Conservation (phyloP, 2,329 filamentous ascomycete species). For the Mariannaea sp. region DNA sequence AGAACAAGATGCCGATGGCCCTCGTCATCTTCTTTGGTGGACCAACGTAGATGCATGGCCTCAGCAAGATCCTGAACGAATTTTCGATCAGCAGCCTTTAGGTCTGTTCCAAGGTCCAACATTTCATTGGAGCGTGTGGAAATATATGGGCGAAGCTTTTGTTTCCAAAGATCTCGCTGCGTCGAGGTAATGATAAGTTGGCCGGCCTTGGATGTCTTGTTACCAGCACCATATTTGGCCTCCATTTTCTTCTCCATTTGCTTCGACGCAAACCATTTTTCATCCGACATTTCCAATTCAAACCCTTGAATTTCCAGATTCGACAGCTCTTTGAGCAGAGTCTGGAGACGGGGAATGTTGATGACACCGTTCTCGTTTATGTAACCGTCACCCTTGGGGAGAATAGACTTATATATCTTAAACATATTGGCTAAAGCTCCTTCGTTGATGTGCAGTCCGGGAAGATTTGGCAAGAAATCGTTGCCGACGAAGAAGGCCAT, state of each 20-base stretch:
- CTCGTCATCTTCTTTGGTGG: slow-evolving; percentile 61
- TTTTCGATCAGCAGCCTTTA: slow-evolving; percentile 85
- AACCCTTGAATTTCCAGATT: slow-evolving; percentile 93
- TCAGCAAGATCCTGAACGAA: slow-evolving; percentile 88
- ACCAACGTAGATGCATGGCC: slow-evolving; percentile 61
- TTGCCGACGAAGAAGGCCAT: slow-evolving; percentile 99
- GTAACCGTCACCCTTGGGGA: slow-evolving; percentile 88
- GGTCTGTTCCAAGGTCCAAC: slow-evolving; percentile 72
- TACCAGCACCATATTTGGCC: slow-evolving; percentile 62
- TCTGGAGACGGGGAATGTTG: slow-evolving; percentile 77
- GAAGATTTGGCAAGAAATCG: slow-evolving; percentile 96
- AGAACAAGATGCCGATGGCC: slow-evolving; percentile 59
- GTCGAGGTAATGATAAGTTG: slow-evolving; percentile 75
- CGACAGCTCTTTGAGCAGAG: slow-evolving; percentile 81
- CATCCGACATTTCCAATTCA: slow-evolving; percentile 85
- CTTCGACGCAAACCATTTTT: slow-evolving; percentile 91
- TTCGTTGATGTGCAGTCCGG: slow-evolving; percentile 97
- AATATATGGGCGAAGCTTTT: slow-evolving; percentile 81
- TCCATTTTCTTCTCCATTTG: slow-evolving; percentile 67
- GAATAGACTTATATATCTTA: slow-evolving; percentile 87
- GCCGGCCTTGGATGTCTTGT: slow-evolving; percentile 57
- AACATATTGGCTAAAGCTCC: slow-evolving; percentile 98
- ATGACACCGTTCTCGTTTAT: slow-evolving; percentile 96
- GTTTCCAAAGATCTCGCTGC: slow-evolving; percentile 82
- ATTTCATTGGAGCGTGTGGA: slow-evolving; percentile 66